phyloP scores from a whole-genome alignment of 345 rosid species.

The Durio zibethinus region DNA sequence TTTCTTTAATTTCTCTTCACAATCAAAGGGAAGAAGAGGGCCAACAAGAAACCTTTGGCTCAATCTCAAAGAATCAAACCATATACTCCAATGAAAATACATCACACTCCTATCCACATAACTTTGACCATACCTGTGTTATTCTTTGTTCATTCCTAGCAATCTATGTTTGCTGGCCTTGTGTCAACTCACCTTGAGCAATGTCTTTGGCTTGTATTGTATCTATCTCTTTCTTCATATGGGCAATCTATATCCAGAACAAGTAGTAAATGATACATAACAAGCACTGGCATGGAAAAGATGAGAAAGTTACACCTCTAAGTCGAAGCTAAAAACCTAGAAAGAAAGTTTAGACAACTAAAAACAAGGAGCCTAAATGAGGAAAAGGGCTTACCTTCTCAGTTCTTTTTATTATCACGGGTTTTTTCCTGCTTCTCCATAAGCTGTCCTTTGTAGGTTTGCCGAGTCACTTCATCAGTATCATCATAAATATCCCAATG shows the following conservation, averaged over 20 bases:
- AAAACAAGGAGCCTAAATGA: background rate
- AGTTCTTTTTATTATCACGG: conserved; percentile 56
- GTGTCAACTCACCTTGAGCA: conserved; percentile 91
- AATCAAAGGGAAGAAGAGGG: background rate
- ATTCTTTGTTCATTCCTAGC: conserved; percentile 96
- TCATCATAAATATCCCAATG: conserved; percentile 58
- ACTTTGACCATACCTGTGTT: conserved; percentile 35
- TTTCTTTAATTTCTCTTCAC: too few species aligned
- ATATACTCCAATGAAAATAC: background rate
- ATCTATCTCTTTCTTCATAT: conserved; percentile 92
- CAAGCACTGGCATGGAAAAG: background rate
- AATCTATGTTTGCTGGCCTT: conserved; percentile 98
- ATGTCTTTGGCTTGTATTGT: conserved; percentile 95
- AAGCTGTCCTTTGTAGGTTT: conserved; percentile 88
- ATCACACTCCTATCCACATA: conserved; percentile 9
- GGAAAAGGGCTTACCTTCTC: conserved; percentile 18
- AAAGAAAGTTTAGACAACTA: background rate
- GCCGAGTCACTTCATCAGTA: conserved; percentile 88
- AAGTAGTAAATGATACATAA: conserved; percentile 16
- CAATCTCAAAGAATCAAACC: background rate
- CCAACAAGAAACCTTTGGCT: background rate
- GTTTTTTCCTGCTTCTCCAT: conserved; percentile 97
- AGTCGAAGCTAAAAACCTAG: background rate
- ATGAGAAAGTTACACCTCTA: background rate
- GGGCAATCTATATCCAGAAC: conserved; percentile 11